Evolutionary conservation across 108 stramenopile genomes (phyloP), one percentile per base, ranked within the genome.

Genomic region (Fistulifera pelliculosa): DNA sequence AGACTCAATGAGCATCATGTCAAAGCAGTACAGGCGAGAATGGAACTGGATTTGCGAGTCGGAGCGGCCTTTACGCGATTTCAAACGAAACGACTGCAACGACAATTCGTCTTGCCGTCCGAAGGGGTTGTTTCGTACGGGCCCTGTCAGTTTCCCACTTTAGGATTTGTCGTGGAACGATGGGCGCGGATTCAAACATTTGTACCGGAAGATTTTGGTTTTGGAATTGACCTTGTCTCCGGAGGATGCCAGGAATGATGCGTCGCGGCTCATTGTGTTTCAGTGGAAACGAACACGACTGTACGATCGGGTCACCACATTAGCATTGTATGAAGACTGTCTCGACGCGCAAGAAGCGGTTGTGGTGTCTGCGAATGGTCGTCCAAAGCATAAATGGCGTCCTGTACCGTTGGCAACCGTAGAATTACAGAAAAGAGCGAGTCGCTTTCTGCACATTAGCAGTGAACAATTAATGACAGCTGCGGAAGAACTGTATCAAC

Each of bases 111-210:
- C 43, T 69, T 76, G 40, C 65, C 89, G 28, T 42, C 56, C 28
- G 67, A 68, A 14, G 59, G 70, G 10, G 85, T 96, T 0, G 66
- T 99, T 18, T 79, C 76, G 40, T 99, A 98, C 63, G 98, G 98
- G n/a, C 96, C 98, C 1, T 99, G 98, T 61, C 98, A 99, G 61
- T 99, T 99, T 65, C 98, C 98, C 0, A 98, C 97, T 1, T 67
- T 99, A 39, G 98, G 98, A n/a, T 99, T 99, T 70, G 90, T 99
- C n/a, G 98, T 96, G 2, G 96, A 96, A 48, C 70, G 98, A 48
- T 94, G 94, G 86, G 89, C 91, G 14, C 58, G 87, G 43, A 97
- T 97, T 54, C 76, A 93, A 64, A 84, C 86, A 7, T 97, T 96
- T 75, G 61, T 87, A 14, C 73, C 90, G n/a, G 88, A 97, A 66